A percentile compares a stretch with the other conserved stretches of the same genome.
Evolutionary conservation across 2,329 filamentous ascomycete species (phyloP).

Genomic region (Epichloe gansuensis): DNA sequence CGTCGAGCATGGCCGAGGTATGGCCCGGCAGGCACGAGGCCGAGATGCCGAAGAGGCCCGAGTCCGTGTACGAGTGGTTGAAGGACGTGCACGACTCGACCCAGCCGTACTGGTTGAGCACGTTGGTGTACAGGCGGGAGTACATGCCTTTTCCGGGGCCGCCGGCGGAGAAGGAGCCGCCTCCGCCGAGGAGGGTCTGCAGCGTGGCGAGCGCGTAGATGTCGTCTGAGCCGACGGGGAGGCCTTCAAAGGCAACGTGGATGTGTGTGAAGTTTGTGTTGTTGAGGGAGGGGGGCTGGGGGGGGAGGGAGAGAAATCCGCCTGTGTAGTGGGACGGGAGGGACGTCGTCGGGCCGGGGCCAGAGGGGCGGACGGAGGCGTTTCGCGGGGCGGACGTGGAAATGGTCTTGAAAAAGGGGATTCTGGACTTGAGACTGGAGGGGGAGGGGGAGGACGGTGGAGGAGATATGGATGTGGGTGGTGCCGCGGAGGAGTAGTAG

Average conservation of each 20-base stretch:
- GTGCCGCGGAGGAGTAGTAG: constrained; percentile 20
- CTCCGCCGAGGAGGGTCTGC: constrained; percentile 89
- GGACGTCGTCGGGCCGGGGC: constrained; percentile 35
- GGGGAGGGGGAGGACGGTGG: constrained; percentile 33
- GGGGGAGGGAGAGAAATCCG: constrained; percentile 76
- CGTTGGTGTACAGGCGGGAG: constrained; percentile 91
- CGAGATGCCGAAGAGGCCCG: constrained; percentile 86
- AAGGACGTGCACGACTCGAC: constrained; percentile 92
- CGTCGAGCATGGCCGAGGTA: constrained; percentile 75
- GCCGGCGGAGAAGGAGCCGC: constrained; percentile 91
- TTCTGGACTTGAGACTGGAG: constrained; percentile 62
- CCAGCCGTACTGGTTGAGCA: constrained; percentile 95
- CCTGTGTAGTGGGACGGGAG: constrained; percentile 76
- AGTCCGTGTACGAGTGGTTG: constrained; percentile 96
- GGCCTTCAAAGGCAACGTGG: constrained; percentile 88
- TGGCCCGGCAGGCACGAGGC: constrained; percentile 70
- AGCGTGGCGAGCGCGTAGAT: constrained; percentile 94
- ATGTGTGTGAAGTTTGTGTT: constrained; percentile 79
- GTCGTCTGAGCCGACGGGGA: constrained; percentile 79
- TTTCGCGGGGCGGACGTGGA: constrained; percentile 58
- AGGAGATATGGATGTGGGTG: constrained; percentile 19
- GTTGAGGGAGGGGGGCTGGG: constrained; percentile 69
- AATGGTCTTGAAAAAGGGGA: constrained; percentile 83
- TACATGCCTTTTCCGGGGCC: constrained; percentile 99
- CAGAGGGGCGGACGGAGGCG: constrained; percentile 37